A percentile compares a stretch with the other conserved stretches of the same genome.
phyloP scores from a whole-genome alignment of 306 rosid species.

The Carpinus fangiana region DNA sequence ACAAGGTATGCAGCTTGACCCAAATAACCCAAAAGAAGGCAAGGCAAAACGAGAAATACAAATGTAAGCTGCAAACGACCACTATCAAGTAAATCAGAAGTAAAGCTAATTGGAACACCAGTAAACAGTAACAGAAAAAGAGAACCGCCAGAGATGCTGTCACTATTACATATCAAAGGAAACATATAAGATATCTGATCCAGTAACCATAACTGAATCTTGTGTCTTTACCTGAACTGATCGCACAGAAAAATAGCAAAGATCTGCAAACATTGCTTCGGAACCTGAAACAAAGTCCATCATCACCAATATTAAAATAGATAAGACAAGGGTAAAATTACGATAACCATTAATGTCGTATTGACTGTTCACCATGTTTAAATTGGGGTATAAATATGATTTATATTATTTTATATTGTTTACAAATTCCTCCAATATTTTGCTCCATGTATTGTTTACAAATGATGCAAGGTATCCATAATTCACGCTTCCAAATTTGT shows the following conservation, averaged over 20 bases:
- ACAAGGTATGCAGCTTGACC: constrained; percentile 98
- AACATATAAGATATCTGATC: background rate
- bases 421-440: background rate
- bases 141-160: constrained; percentile 1
- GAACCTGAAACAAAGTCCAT: constrained; percentile 67
- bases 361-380: background rate
- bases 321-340: background rate
- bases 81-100: constrained; percentile 25
- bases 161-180: constrained; percentile 18
- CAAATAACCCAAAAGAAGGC: constrained; percentile 94
- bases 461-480: background rate
- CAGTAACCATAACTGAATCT: background rate
- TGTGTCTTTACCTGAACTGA: constrained; percentile 81
- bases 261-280: constrained; percentile 99
- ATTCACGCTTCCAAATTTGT: background rate
- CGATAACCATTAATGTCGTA: background rate
- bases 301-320: constrained; percentile 20
- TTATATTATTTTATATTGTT: background rate
- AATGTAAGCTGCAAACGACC: constrained; percentile 81
- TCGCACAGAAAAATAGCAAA: constrained; percentile 90
- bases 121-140: background rate
- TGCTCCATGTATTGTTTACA: background rate
- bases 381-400: background rate
- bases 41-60: constrained; percentile 90
- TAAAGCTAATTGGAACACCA: constrained; percentile 12